These are phyloP conservation scores for Oryza brachyantha DNA, from an alignment of 176 grass and related monocot species.

Conservation along the genomic window DNA sequence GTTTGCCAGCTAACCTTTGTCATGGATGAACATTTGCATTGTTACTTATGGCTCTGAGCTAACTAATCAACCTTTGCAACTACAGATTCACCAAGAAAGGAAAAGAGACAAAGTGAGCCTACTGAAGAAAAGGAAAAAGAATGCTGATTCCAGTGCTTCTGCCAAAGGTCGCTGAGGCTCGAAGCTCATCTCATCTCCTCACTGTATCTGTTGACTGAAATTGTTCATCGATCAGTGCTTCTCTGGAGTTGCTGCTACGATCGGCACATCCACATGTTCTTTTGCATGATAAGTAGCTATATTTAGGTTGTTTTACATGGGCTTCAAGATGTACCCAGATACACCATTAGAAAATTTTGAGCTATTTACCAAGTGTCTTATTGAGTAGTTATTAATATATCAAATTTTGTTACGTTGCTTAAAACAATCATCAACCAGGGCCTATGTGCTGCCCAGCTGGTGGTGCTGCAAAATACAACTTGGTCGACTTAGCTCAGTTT, in stretches of 20 bases:
- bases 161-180: conserved; percentile 31
- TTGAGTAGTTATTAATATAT: not conserved
- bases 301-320: not conserved
- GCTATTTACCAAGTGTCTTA: not conserved
- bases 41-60: not conserved
- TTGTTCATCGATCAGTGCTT: not conserved
- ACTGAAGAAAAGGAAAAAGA: conserved; percentile 78
- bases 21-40: no score
- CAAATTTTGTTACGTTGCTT: not conserved
- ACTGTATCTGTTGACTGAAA: not conserved
- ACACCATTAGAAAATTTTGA: not conserved
- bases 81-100: conserved; percentile 52
- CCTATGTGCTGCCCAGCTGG: not conserved
- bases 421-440: not conserved
- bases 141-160: conserved; percentile 37
- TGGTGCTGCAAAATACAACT: not conserved
- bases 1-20: no score
- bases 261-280: not conserved
- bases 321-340: not conserved
- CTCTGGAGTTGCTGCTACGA: not conserved
- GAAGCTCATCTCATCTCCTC: not conserved
- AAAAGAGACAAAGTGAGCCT: conserved; percentile 44
- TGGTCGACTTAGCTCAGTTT: no score
- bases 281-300: not conserved
- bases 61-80: not conserved